Base-by-base conservation (phyloP, 495 filamentous ascomycete genomes). In the Peziza echinospora region DNA sequence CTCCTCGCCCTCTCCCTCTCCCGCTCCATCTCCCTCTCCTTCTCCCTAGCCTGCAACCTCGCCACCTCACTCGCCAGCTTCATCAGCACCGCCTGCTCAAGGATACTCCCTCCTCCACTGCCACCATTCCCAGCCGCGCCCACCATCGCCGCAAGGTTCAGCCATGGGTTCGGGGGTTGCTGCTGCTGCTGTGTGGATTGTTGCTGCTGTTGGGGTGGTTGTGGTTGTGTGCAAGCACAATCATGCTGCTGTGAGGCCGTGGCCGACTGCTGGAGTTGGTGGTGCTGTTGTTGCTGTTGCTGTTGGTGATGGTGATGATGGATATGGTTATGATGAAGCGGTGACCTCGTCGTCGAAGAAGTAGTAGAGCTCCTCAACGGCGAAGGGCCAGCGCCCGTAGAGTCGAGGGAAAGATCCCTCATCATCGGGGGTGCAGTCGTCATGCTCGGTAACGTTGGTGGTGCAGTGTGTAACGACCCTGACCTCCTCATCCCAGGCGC, bases 31-130 rank as follows among this genome's bases (percentile, higher is more conserved):
- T 37, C 30, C 3, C 30, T 37, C 3, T 37, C 30, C 30, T 37
- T 37, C 6, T 37, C 30, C 30, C 30, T 37, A 5, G 25, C 24
- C 43, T 24, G n/a, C 13, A 25, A 16, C 21, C 44, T 45, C 19
- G 13, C 24, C 28, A 50, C 24, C 24, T 50, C 48, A 13, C 43
- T 43, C 43, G 45, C 41, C 23, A 50, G 45, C 23, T 26, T 25
- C 26, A 40, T 46, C 26, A 50, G 26, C 45, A 50, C 45, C 22
- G 48, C 48, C 37, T 47, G 45, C 24, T 50, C 48, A 1, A 50
- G 24, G 25, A 50, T 50, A 5, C 44, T 28, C 13, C 44, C 22
- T 5, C 26, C 17, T 21, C 46, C 46, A 5, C 44, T 28, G n/a
- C 44, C 22, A 3, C 26, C 17, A 34, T 11, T 23, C 16, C 13